Base-by-base conservation (phyloP, 345 rosid species). In the Sisymbrium altissimum region DNA sequence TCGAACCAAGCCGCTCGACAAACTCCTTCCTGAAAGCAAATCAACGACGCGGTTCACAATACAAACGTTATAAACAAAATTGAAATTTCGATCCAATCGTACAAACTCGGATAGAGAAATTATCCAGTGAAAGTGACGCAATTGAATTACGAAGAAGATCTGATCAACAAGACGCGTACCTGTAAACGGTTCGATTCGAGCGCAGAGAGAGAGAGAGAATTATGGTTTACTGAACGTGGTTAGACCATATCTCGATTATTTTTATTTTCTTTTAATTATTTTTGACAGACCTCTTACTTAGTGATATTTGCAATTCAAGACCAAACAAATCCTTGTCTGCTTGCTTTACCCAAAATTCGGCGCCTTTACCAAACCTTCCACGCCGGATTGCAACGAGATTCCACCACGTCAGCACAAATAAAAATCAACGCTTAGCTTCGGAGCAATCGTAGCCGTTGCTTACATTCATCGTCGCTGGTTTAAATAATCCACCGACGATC, bases 401-500 rank as follows among this genome's bases (percentile, higher is more conserved):
- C 13, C 10, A 23, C 52, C 80, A 46, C 71, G 67, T 70, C 62
- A 70, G 45, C 45, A 45, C 1, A 15, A 25, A 17, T 45, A 3
- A 15, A 62, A n/a, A 57, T 3, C 12, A 12, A 62, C 14, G 54
- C 76, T 35, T 76, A 56, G 13, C 66, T 64, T 76, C 17, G 23
- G 50, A 64, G 76, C 43, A 71, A 71, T 65, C 69, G 3, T 71
- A 39, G 27, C 56, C 64, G 68, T 71, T 77, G 68, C 72, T 52
- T 64, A 58, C 25, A 49, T 5, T 48, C 25, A 27, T 32, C 27
- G 10, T 70, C 44, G 23, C 48, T 63, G 30, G 2, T n/a, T 44
- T 56, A 6, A 8, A 5, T 1, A 49, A 38, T 59, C 49, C 54
- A 9, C 72, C 40, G 45, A 12, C 49, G 67, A 57, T 70, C 12